Conservation (phyloP, 2,329 filamentous ascomycete genomes). For the Alternaria viburni region DNA sequence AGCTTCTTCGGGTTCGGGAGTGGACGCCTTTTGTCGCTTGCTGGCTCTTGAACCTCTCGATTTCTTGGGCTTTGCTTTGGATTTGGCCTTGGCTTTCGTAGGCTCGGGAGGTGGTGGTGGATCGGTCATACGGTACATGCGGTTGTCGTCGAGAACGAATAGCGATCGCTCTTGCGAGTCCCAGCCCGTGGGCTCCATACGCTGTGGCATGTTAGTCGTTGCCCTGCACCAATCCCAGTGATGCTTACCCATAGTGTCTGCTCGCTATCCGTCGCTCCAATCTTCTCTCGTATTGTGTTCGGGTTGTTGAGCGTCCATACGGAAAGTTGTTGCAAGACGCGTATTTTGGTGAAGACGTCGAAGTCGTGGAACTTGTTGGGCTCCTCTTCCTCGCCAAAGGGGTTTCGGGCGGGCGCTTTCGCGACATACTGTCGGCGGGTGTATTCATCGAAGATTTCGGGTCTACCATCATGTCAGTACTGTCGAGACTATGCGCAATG, state of each 20-base stretch:
- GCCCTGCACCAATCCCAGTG: not conserved
- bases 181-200: constrained; percentile 85
- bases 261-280: constrained; percentile 82
- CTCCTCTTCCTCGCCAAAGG: constrained; percentile 79
- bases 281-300: constrained; percentile 83
- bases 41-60: constrained; percentile 65
- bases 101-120: constrained; percentile 65
- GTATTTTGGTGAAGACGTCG: constrained; percentile 81
- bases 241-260: constrained; percentile 80
- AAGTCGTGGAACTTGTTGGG: constrained; percentile 80
- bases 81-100: constrained; percentile 62
- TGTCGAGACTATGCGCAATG: not conserved
- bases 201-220: constrained; percentile 45
- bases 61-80: constrained; percentile 63
- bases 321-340: constrained; percentile 84
- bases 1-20: constrained; percentile 50
- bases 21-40: constrained; percentile 71
- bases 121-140: constrained; percentile 88
- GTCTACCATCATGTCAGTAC: constrained; percentile 57
- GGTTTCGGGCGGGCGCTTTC: constrained; percentile 81
- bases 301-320: constrained; percentile 88
- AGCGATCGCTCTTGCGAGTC: constrained; percentile 86
- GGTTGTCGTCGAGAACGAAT: constrained; percentile 91
- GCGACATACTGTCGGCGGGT: constrained; percentile 84
- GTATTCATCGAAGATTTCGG: constrained; percentile 91